Percentiles rank a stretch among this genome's conserved stretches.
phyloP scores from a whole-genome alignment of 371 early-diverging fungal genomes.

The Quaeritorhiza haematococci region DNA sequence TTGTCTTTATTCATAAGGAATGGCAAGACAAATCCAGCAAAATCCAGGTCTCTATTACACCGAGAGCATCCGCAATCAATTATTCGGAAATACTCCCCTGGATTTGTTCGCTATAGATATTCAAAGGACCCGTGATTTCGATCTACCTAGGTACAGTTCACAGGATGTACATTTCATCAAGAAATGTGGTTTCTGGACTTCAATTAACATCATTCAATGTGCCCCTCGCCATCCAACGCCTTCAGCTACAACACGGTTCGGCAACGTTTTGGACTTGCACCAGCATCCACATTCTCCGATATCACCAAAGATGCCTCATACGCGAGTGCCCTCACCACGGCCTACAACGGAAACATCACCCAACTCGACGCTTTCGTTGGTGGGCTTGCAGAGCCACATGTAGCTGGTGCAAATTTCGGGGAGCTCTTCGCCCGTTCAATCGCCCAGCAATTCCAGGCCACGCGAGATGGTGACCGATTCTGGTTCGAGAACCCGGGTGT shows the following conservation, averaged over 20 bases:
- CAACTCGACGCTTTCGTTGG: conserved; percentile 29
- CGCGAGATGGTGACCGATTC: conserved; percentile 37
- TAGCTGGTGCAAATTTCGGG: conserved; percentile 18
- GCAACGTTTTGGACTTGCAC: conserved; percentile 11
- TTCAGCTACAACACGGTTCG: conserved; percentile 22
- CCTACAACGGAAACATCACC: conserved; percentile 21
- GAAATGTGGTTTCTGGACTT: not conserved
- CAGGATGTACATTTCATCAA: not conserved
- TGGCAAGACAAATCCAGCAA: conserved; percentile 4
- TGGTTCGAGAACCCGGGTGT: conserved; percentile 28
- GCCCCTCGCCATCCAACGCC: no score
- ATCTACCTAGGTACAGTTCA: conserved; percentile 7
- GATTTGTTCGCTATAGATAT: conserved; percentile 20
- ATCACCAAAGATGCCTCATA: conserved; percentile 19
- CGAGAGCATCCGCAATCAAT: conserved; percentile 12
- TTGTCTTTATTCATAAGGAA: not conserved
- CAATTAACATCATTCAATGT: not conserved
- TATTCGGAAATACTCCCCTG: conserved; percentile 10
- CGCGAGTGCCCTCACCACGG: conserved; percentile 3
- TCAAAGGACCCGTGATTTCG: conserved; percentile 14
- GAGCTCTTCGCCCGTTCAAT: conserved; percentile 17
- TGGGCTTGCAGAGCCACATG: conserved; percentile 25
- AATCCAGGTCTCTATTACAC: conserved; percentile 9
- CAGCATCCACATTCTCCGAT: conserved; percentile 12
- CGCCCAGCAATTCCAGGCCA: conserved; percentile 20